These are phyloP conservation scores for Rhizopus delemar DNA, from an alignment of 371 early-diverging fungal genomes.

Conservation along the genomic window DNA sequence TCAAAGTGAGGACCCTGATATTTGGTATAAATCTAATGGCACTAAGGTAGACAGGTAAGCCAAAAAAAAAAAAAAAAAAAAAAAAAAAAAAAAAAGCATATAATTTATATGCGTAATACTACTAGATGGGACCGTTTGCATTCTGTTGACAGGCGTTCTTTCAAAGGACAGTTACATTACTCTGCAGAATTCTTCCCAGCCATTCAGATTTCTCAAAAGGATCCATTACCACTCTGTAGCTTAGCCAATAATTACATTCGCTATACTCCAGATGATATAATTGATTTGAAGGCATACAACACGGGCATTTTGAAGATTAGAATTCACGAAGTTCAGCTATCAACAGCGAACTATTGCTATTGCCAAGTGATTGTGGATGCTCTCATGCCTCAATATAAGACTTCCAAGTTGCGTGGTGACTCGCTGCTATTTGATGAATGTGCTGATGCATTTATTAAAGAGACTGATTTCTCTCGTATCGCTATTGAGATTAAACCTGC, in stretches of 20 bases:
- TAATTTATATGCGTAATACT: not conserved
- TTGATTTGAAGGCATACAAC: constrained; percentile 40
- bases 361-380: constrained; percentile 46
- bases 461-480: constrained; percentile 63
- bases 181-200: constrained; percentile 69
- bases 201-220: constrained; percentile 45
- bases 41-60: constrained; percentile 33
- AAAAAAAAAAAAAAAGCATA: not conserved
- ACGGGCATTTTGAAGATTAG: constrained; percentile 44
- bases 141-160: constrained; percentile 54
- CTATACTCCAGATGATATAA: constrained; percentile 49
- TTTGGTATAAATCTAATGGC: constrained; percentile 47
- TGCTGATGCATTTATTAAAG: constrained; percentile 62
- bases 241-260: constrained; percentile 32
- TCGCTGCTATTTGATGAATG: constrained; percentile 39
- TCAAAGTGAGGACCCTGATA: constrained; percentile 34
- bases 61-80: not conserved
- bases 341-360: constrained; percentile 24
- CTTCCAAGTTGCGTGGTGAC: constrained; percentile 40
- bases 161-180: constrained; percentile 68
- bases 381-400: constrained; percentile 43
- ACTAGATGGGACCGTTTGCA: constrained; percentile 63
- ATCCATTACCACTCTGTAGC: constrained; percentile 23
- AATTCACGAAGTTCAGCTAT: constrained; percentile 46
- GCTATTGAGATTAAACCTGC: constrained; percentile 52